Percentiles rank a stretch among this genome's conserved stretches.
phyloP scores from a whole-genome alignment of 192 early-diverging fungal genomes.

The Dimargaris verticillata region DNA sequence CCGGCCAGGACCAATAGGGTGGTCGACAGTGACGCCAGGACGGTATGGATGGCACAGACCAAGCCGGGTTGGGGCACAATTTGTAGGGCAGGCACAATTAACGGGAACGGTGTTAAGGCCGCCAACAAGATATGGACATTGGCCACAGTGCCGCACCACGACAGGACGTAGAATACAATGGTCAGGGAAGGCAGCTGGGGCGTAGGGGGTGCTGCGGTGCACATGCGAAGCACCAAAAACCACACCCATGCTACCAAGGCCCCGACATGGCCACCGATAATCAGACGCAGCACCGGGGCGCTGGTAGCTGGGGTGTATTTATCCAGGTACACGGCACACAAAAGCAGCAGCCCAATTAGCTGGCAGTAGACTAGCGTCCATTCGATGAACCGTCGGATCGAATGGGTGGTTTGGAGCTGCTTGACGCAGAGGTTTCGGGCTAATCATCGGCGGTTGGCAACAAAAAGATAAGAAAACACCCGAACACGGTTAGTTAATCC shows the following conservation, averaged over 20 bases:
- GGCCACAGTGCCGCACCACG: neutral
- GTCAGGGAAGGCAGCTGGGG: neutral
- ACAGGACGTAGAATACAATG: neutral
- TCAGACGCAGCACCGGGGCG: neutral
- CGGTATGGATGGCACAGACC: too few relatives aligned
- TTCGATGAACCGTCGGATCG: neutral
- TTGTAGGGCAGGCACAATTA: too few relatives aligned
- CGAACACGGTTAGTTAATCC: too few relatives aligned
- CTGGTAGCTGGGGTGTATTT: neutral
- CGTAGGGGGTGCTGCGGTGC: too few relatives aligned
- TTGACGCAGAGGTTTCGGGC: too few relatives aligned
- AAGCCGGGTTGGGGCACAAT: too few relatives aligned
- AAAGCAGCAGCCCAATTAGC: neutral
- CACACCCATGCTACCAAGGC: neutral
- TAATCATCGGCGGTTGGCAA: too few relatives aligned
- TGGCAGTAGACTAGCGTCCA: constrained; percentile 1
- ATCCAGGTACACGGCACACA: constrained; percentile 7
- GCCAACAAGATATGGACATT: too few relatives aligned
- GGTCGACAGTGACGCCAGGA: neutral
- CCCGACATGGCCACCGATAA: neutral
- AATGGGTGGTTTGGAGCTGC: neutral
- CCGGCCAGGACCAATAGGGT: neutral
- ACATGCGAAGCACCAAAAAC: neutral
- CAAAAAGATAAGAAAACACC: too few relatives aligned
- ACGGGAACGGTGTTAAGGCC: too few relatives aligned